phyloP scores from a whole-genome alignment of 768 basidiomycete species.

The Naganishia kalamii region DNA sequence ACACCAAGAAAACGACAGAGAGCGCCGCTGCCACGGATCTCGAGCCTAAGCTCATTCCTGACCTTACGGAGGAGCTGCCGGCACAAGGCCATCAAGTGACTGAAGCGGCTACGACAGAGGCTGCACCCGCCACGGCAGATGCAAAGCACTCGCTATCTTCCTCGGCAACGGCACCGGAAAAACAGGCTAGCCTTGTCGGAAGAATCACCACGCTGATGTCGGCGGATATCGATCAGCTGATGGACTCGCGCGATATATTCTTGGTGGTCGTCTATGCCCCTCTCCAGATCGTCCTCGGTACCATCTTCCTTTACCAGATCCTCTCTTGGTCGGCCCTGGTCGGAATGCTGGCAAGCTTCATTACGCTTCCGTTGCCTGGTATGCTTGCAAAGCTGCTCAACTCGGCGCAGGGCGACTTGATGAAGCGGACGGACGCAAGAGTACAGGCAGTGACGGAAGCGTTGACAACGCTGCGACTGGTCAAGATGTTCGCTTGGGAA shows the following conservation, averaged over 20 bases:
- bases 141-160: background rate
- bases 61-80: background rate
- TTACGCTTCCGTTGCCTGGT: conserved; percentile 58
- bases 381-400: conserved; percentile 53
- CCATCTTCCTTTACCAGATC: conserved; percentile 50
- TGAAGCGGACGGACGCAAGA: conserved; percentile 58
- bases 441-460: conserved; percentile 59
- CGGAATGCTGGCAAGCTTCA: conserved; percentile 55
- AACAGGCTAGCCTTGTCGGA: conserved; percentile 55
- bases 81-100: background rate
- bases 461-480: conserved; percentile 50
- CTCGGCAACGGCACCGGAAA: conserved; percentile 25
- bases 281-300: conserved; percentile 48
- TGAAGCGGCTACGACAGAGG: conserved; percentile 1
- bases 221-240: conserved; percentile 54
- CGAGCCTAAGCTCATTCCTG: background rate
- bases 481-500: conserved; percentile 62
- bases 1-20: conserved; percentile 32
- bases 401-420: conserved; percentile 52
- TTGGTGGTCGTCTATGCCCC: conserved; percentile 48
- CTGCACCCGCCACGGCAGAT: conserved; percentile 25
- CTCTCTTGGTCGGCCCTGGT: conserved; percentile 60
- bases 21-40: conserved; percentile 30
- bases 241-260: conserved; percentile 47
- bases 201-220: conserved; percentile 72